These are phyloP conservation scores for Trametes cinnabarina DNA, from an alignment of 768 basidiomycete species.

Conservation along the genomic window DNA sequence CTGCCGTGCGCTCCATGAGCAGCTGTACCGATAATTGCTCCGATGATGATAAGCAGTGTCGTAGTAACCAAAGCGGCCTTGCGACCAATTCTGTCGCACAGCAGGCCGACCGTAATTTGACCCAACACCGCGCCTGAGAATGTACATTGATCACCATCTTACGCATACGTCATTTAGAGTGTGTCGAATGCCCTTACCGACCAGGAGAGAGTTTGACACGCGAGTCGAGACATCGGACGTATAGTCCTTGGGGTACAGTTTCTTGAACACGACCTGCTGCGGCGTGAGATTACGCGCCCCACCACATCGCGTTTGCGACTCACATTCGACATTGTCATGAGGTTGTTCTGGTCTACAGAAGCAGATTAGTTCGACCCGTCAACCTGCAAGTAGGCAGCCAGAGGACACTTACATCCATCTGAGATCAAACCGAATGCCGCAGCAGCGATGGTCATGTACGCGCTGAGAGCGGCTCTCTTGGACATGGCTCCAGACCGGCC, in stretches of 20 bases:
- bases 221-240: constrained; percentile 61
- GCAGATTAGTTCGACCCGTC: not conserved
- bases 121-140: constrained; percentile 56
- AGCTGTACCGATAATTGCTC: constrained; percentile 65
- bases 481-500: constrained; percentile 13
- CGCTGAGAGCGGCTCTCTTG: constrained; percentile 48
- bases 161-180: not conserved
- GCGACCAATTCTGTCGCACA: constrained; percentile 74
- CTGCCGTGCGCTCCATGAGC: constrained; percentile 61
- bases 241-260: constrained; percentile 61
- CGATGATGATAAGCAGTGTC: constrained; percentile 66
- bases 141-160: constrained; percentile 6
- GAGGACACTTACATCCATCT: constrained; percentile 28
- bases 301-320: constrained; percentile 8
- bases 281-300: not conserved
- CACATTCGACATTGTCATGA: constrained; percentile 70
- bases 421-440: constrained; percentile 62
- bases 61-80: constrained; percentile 73
- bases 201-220: constrained; percentile 67
- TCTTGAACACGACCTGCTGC: constrained; percentile 59
- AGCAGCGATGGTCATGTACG: constrained; percentile 62
- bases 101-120: constrained; percentile 59
- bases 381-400: not conserved
- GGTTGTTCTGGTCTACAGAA: constrained; percentile 59
- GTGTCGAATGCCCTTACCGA: constrained; percentile 43